Evolutionary conservation across 2,329 filamentous ascomycete species (phyloP), one percentile per base, ranked within the genome.

Genomic region (Fusarium hainanense): DNA sequence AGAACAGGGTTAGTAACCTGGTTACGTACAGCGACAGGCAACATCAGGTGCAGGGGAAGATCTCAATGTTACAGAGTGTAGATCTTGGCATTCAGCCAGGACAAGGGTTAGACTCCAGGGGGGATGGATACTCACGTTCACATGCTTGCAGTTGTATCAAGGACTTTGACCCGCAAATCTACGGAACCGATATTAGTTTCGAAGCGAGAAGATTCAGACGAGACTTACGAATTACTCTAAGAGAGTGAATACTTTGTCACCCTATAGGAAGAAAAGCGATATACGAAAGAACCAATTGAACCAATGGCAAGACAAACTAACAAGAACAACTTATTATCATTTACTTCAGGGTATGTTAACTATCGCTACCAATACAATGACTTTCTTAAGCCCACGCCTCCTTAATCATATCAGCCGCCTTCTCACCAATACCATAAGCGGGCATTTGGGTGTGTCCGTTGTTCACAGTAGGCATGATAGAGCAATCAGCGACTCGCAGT

Each of bases 361-460:
- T 16, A 13, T 66, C 21, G 16, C 18, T 46, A 30, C 10, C 7
- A 25, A 18, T 20, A 9, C 12, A 34, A 11, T 16, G 14, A 28
- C 34, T 16, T 23, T 20, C 11, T 4, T 41, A 51, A 51, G 34
- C 59, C 73, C 73, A 75, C 2, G 66, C 46, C 58, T 81, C 79
- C 66, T 84, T 85, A 54, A 87, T 83, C 58, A 87, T 71, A 70
- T 87, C 85, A 10, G 77, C 77, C 13, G 73, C 77, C 70, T 85
- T 85, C 76, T 88, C 86, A 1, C 84, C 86, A 65, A 88, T 87
- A 2, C 84, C 85, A 73, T 87, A 88, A 7, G 85, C 86, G 6
- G 85, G 85, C 85, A 87, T 87, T 70, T 88, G 85, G 0, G 85
- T 87, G 70, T 77, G 76, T 3, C 76, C 86, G 25, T 79, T 79